phyloP scores from a whole-genome alignment of 176 grass and related monocot species.

The Musa beccarii region DNA sequence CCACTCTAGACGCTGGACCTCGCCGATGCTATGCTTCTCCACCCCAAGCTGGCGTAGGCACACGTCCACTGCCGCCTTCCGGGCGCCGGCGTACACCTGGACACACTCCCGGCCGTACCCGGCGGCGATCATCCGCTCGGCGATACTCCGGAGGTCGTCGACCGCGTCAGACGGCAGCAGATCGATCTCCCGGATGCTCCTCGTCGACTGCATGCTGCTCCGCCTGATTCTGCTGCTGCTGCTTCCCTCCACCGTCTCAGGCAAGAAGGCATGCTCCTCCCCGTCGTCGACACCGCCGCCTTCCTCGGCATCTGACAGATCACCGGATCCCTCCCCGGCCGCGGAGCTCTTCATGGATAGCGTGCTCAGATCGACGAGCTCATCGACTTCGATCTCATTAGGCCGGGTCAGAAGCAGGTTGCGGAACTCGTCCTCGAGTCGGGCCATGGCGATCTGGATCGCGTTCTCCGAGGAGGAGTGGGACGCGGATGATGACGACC shows the following conservation, averaged over 20 bases:
- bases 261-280: slow-evolving; percentile 9
- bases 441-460: slow-evolving; percentile 56
- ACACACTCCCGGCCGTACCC: slow-evolving; percentile 87
- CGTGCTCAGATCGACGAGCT: slow-evolving; percentile 38
- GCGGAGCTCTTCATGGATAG: slow-evolving; percentile 21
- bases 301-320: slow-evolving; percentile 17
- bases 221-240: slow-evolving; percentile 8
- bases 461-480: slow-evolving; percentile 16
- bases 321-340: neutral
- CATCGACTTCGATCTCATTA: slow-evolving; percentile 49
- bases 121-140: slow-evolving; percentile 49
- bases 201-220: slow-evolving; percentile 53
- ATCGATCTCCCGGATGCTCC: slow-evolving; percentile 84
- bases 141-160: slow-evolving; percentile 56
- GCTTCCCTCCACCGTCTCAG: neutral
- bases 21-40: slow-evolving; percentile 91
- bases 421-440: slow-evolving; percentile 78
- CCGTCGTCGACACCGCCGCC: neutral
- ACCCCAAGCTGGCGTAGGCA: slow-evolving; percentile 67
- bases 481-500: slow-evolving; percentile 25
- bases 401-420: slow-evolving; percentile 45
- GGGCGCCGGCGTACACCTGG: slow-evolving; percentile 76
- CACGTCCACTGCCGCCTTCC: slow-evolving; percentile 67
- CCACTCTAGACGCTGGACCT: slow-evolving; percentile 80
- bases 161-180: slow-evolving; percentile 66